A percentile compares a stretch with the other conserved stretches of the same genome.
phyloP scores from a whole-genome alignment of 441 rosid species.

The Sinapis alba region DNA sequence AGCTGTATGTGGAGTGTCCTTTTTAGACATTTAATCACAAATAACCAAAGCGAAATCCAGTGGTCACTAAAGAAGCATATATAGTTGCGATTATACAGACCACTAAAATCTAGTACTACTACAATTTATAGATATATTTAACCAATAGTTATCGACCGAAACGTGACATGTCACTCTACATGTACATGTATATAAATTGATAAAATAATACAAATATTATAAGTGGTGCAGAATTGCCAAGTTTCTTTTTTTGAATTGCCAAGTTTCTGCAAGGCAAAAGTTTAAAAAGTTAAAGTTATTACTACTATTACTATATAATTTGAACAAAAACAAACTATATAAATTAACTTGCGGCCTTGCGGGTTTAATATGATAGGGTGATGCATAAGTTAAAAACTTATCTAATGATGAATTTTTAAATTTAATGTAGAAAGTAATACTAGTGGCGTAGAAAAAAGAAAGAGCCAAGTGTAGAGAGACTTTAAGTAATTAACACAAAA shows the following conservation, averaged over 20 bases:
- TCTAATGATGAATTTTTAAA: slow-evolving; percentile 22
- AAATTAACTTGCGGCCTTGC: background rate
- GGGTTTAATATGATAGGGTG: slow-evolving; percentile 20
- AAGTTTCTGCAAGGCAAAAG: slow-evolving; percentile 14
- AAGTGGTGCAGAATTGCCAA: slow-evolving; percentile 35
- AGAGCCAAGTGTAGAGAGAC: slow-evolving; percentile 24
- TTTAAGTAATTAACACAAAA: slow-evolving; percentile 8
- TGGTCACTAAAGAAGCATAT: slow-evolving; percentile 13
- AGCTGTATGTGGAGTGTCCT: slow-evolving; percentile 28
- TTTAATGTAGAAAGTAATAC: slow-evolving; percentile 26
- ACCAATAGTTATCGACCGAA: slow-evolving; percentile 25
- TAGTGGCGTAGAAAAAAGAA: slow-evolving; percentile 35
- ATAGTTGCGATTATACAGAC: slow-evolving; percentile 15
- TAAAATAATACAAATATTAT: slow-evolving; percentile 10
- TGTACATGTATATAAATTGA: slow-evolving; percentile 12
- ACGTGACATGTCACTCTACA: slow-evolving; percentile 28
- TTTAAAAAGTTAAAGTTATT: slow-evolving; percentile 5
- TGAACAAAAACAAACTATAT: too few relatives aligned
- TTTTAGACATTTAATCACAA: slow-evolving; percentile 16
- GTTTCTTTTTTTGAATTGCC: too few relatives aligned
- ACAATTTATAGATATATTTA: slow-evolving; percentile 11
- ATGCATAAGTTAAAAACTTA: slow-evolving; percentile 22
- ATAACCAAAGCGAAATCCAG: slow-evolving; percentile 19
- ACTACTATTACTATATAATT: too few relatives aligned
- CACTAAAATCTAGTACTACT: slow-evolving; percentile 3